Evolutionary conservation across 805 yeast genomes (phyloP).

Genomic region (Candida adriatica): DNA sequence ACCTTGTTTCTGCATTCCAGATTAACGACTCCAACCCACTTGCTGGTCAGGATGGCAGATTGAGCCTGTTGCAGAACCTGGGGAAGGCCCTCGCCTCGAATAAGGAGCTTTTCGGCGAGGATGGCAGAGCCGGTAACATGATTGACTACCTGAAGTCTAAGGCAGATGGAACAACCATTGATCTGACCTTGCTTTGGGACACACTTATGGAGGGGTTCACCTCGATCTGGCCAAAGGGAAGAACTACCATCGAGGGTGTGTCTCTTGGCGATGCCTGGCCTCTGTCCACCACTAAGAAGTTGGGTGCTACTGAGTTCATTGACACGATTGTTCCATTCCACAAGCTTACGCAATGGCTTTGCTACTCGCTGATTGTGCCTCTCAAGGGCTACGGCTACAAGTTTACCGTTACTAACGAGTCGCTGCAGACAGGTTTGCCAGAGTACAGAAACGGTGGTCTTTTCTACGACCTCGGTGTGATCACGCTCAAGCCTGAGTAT

Average conservation of each 20-base stretch:
- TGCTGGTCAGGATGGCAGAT: constrained; percentile 50
- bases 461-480: constrained; percentile 47
- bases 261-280: constrained; percentile 62
- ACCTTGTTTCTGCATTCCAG: constrained; percentile 40
- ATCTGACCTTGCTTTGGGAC: constrained; percentile 45
- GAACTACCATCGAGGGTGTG: constrained; percentile 42
- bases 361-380: constrained; percentile 53
- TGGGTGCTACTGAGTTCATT: constrained; percentile 15
- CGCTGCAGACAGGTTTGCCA: constrained; percentile 79
- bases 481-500: constrained; percentile 38
- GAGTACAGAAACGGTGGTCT: constrained; percentile 77
- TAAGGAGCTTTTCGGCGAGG: constrained; percentile 37
- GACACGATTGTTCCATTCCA: constrained; percentile 53
- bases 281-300: constrained; percentile 28
- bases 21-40: constrained; percentile 40
- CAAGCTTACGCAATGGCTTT: constrained; percentile 61
- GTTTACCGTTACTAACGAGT: constrained; percentile 60
- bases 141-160: constrained; percentile 38
- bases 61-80: constrained; percentile 36
- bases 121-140: constrained; percentile 46
- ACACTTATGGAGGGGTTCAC: constrained; percentile 48
- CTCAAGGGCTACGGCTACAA: constrained; percentile 39
- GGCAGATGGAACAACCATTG: constrained; percentile 24
- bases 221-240: constrained; percentile 57
- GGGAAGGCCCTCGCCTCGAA: constrained; percentile 39